phyloP scores from a whole-genome alignment of 1,284 basidiomycete species.

The Tylopilus sp. region DNA sequence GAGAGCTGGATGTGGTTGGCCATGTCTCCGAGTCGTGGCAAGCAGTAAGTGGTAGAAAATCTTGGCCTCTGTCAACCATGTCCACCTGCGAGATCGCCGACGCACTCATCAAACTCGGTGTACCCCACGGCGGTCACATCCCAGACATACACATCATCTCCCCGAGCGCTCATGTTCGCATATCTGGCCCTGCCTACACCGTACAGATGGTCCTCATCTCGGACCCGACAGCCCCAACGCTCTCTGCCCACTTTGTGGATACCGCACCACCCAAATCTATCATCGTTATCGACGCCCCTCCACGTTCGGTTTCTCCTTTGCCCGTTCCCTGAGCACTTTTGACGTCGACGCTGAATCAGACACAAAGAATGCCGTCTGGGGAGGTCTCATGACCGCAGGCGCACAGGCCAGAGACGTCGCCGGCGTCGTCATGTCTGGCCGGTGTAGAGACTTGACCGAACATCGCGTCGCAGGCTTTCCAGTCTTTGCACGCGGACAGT shows the following conservation, averaged over 20 bases:
- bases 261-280: slow-evolving; percentile 64
- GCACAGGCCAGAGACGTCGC: slow-evolving; percentile 65
- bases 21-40: slow-evolving; percentile 9
- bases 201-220: slow-evolving; percentile 78
- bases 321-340: slow-evolving; percentile 6
- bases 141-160: slow-evolving; percentile 73
- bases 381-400: slow-evolving; percentile 86
- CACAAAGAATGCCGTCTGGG: slow-evolving; percentile 84
- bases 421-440: slow-evolving; percentile 80
- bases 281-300: slow-evolving; percentile 77
- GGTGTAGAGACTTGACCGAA: slow-evolving; percentile 80
- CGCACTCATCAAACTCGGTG: slow-evolving; percentile 81
- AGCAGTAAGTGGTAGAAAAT: neutral
- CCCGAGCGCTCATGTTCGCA: slow-evolving; percentile 35
- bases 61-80: slow-evolving; percentile 13
- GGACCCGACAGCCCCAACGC: slow-evolving; percentile 63
- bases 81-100: slow-evolving; percentile 86
- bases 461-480: slow-evolving; percentile 67
- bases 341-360: slow-evolving; percentile 40
- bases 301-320: slow-evolving; percentile 45
- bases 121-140: slow-evolving; percentile 75
- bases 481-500: slow-evolving; percentile 78
- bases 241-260: slow-evolving; percentile 82
- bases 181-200: slow-evolving; percentile 85
- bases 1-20: slow-evolving; percentile 9